These are phyloP conservation scores for Phialophora macrospora DNA, from an alignment of 2,329 filamentous ascomycete genomes.

Conservation along the genomic window DNA sequence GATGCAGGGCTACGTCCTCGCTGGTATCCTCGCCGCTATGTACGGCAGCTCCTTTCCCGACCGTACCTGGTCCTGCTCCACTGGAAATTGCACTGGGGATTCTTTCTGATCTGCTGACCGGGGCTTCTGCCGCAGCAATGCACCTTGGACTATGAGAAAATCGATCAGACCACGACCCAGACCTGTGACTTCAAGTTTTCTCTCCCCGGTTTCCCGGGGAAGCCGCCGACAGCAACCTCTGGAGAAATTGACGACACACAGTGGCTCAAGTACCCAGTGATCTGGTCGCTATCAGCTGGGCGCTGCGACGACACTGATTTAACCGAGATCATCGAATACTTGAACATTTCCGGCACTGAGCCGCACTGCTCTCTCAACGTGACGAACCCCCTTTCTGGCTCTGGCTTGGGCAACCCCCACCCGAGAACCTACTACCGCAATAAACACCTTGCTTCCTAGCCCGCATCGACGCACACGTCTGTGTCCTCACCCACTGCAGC, in stretches of 20 bases:
- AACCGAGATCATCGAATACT: neutral
- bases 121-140: neutral
- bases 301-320: neutral
- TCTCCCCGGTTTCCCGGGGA: neutral
- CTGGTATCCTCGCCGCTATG: neutral
- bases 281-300: constrained; percentile 4
- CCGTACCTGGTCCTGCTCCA: constrained; percentile 5
- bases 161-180: neutral
- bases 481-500: neutral
- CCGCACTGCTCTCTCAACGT: neutral
- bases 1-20: neutral
- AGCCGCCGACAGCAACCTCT: neutral
- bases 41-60: constrained; percentile 6
- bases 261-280: constrained; percentile 1
- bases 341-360: neutral
- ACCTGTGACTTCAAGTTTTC: neutral
- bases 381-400: neutral
- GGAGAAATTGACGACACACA: neutral
- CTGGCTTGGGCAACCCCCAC: neutral
- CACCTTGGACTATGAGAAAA: no score
- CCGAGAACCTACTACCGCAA: no score
- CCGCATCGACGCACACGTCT: neutral
- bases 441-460: neutral
- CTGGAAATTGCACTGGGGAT: constrained; percentile 9
- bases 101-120: constrained; percentile 4